phyloP scores from a whole-genome alignment of 495 filamentous ascomycete species.

The Neurospora sp. region DNA sequence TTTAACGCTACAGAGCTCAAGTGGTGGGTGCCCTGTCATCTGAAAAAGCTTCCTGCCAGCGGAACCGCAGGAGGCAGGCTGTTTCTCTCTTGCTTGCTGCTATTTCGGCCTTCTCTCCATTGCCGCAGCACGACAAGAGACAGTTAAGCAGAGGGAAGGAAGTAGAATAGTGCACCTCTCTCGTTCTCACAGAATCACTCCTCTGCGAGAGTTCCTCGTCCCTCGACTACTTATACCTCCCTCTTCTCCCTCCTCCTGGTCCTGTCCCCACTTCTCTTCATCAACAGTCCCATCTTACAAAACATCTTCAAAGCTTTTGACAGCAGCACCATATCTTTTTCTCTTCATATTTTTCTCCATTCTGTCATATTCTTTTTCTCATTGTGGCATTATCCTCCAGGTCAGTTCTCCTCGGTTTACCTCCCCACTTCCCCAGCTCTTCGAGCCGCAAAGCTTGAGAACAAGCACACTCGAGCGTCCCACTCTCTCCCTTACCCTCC shows the following conservation, averaged over 20 bases:
- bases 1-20: background rate
- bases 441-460: background rate
- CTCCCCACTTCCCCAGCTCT: background rate
- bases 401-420: background rate
- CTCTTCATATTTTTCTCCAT: background rate
- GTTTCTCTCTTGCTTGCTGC: background rate
- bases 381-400: background rate
- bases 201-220: background rate
- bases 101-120: background rate
- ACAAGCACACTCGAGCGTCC: background rate
- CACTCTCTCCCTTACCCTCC: background rate
- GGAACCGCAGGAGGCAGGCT: background rate
- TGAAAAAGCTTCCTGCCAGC: background rate
- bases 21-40: background rate
- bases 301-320: background rate
- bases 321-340: background rate
- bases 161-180: background rate
- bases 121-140: background rate
- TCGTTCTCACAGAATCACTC: background rate
- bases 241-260: background rate
- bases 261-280: background rate
- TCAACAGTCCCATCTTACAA: background rate
- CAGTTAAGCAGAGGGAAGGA: background rate
- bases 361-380: background rate
- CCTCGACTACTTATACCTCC: background rate